Percentiles rank a stretch among this genome's conserved stretches.
Evolutionary conservation across 371 early-diverging fungal genomes (phyloP).

Genomic region (Actinomortierella ambigua): DNA sequence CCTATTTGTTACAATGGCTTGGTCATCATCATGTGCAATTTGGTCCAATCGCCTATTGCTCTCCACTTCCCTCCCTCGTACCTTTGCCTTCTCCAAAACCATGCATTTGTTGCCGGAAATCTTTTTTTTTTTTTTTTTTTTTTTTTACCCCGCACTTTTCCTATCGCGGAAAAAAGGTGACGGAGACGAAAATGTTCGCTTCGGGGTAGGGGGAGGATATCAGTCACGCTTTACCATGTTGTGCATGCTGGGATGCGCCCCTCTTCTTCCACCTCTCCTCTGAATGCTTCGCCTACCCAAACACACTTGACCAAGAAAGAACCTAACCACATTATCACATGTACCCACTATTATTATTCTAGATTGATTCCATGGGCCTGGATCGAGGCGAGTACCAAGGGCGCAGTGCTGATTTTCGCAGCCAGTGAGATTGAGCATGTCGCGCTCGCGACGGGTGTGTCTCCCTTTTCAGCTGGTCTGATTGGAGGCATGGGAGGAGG

Average conservation of each 20-base stretch:
- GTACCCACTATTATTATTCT: background rate
- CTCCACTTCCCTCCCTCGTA: background rate
- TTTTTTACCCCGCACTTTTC: background rate
- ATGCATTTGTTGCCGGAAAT: background rate
- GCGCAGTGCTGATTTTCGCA: conserved; percentile 94
- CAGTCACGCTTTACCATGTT: too few species aligned
- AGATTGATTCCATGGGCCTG: conserved; percentile 85
- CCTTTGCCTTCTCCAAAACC: background rate
- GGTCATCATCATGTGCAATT: too few species aligned
- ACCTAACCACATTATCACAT: too few species aligned
- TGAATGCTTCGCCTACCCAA: too few species aligned
- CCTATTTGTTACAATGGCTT: too few species aligned
- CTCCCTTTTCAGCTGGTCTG: conserved; percentile 78
- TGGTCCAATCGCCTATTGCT: too few species aligned
- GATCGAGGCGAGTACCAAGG: conserved; percentile 94
- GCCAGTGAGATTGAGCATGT: conserved; percentile 91
- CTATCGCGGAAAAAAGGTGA: too few species aligned
- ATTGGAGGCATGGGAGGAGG: conserved; percentile 94
- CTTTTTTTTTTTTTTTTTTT: conserved; percentile 2
- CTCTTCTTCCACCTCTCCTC: too few species aligned
- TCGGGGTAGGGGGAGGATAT: too few species aligned
- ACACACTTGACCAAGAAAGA: too few species aligned
- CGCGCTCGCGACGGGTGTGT: conserved; percentile 59
- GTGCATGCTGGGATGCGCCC: too few species aligned
- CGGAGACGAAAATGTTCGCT: too few species aligned